Evolutionary conservation across 768 basidiomycete genomes (phyloP).

Genomic region (Pisolithus marmoratus): DNA sequence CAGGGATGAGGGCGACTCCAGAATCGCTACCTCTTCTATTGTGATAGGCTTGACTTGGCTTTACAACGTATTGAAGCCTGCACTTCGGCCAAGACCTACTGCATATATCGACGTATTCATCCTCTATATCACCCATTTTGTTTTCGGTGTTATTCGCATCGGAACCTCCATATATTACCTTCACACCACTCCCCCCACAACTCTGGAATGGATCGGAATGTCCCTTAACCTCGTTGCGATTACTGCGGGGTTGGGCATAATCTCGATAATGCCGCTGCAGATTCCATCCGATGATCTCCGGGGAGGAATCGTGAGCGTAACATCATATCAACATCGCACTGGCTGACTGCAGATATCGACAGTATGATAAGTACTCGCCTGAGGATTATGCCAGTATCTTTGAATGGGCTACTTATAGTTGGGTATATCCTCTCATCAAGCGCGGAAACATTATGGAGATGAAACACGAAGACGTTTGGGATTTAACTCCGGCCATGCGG

Average conservation of each 20-base stretch:
- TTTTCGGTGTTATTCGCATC: conserved; percentile 8
- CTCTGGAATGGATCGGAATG: conserved; percentile 4
- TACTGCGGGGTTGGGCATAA: conserved; percentile 37
- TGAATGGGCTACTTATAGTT: conserved; percentile 67
- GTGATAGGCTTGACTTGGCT: conserved; percentile 18
- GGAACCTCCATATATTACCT: conserved; percentile 10
- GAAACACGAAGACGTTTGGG: conserved; percentile 68
- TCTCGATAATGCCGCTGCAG: conserved; percentile 60
- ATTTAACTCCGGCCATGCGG: conserved; percentile 61
- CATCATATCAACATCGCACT: neutral
- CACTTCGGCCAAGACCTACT: conserved; percentile 10
- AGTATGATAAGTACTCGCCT: conserved; percentile 34
- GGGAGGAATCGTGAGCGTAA: conserved; percentile 50
- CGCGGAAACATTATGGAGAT: conserved; percentile 48
- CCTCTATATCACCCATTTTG: conserved; percentile 13
- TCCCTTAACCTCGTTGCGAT: conserved; percentile 42
- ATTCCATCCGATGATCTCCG: conserved; percentile 52
- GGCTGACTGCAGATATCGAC: neutral
- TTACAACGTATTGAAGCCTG: conserved; percentile 12
- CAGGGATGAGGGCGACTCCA: neutral
- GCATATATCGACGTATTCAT: conserved; percentile 17
- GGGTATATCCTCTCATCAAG: conserved; percentile 63
- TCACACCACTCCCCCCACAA: neutral
- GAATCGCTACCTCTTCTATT: conserved; percentile 3
- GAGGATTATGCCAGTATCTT: conserved; percentile 74